phyloP scores from a whole-genome alignment of 768 basidiomycete species.

The Leccinum truebloodii region DNA sequence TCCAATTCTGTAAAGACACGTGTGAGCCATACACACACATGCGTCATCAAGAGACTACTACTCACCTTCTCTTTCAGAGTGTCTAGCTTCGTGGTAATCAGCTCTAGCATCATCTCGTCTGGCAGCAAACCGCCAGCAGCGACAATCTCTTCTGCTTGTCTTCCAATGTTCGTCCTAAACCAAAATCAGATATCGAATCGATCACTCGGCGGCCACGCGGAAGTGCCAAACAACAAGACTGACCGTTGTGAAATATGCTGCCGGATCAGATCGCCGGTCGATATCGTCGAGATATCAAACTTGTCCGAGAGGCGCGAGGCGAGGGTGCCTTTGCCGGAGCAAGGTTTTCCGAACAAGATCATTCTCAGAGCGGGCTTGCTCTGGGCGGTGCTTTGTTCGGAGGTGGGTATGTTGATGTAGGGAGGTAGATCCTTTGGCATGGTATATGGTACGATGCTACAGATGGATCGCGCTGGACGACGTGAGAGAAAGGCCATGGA shows the following conservation, averaged over 20 bases:
- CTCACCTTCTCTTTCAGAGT: conserved; percentile 60
- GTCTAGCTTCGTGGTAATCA: conserved; percentile 72
- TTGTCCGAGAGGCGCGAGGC: conserved; percentile 68
- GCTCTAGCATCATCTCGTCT: conserved; percentile 74
- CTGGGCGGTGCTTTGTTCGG: conserved; percentile 28
- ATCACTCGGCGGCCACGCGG: not conserved
- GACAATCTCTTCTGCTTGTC: conserved; percentile 74
- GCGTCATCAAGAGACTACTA: conserved; percentile 18
- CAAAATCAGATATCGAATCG: not conserved
- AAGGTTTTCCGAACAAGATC: conserved; percentile 58
- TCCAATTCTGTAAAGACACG: conserved; percentile 65
- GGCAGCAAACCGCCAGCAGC: conserved; percentile 73
- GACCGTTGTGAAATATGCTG: conserved; percentile 73
- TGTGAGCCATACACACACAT: conserved; percentile 1
- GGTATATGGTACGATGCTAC: conserved; percentile 22
- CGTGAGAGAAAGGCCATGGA: conserved; percentile 1
- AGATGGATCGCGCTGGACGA: conserved; percentile 18
- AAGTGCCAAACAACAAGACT: conserved; percentile 14
- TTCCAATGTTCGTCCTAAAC: conserved; percentile 65
- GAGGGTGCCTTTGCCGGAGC: conserved; percentile 83
- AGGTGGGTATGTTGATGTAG: conserved; percentile 40
- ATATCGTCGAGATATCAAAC: conserved; percentile 72
- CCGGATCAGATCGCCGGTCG: conserved; percentile 82
- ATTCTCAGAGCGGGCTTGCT: conserved; percentile 38
- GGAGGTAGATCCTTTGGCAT: conserved; percentile 46